These are phyloP conservation scores for Cyberlindnera amylophila DNA, from an alignment of 805 yeast genomes.

Conservation along the genomic window DNA sequence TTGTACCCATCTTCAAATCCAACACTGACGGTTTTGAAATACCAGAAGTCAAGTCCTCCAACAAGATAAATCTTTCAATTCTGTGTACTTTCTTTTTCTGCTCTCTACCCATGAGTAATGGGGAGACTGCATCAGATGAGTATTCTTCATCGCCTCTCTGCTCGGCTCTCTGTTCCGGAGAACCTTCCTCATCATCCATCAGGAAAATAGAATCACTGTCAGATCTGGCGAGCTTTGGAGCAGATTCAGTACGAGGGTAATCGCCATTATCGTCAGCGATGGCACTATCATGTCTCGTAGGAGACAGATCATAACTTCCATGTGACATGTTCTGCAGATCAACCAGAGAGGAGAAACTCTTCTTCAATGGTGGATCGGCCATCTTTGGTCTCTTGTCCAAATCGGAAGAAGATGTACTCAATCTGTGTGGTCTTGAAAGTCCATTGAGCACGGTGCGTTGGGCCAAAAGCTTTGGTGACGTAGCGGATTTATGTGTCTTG, in stretches of 20 bases:
- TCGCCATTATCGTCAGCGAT: constrained; percentile 3
- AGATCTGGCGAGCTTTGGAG: constrained; percentile 9
- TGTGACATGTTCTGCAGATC: constrained; percentile 21
- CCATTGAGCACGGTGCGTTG: constrained; percentile 9
- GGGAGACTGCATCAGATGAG: constrained; percentile 19
- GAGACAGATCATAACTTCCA: background rate
- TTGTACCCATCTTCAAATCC: constrained; percentile 96
- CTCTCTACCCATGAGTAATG: constrained; percentile 18
- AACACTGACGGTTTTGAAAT: constrained; percentile 85
- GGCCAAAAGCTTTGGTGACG: constrained; percentile 20
- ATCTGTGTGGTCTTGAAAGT: constrained; percentile 14
- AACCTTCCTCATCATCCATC: constrained; percentile 39
- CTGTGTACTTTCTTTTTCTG: constrained; percentile 40
- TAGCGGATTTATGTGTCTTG: constrained; percentile 15
- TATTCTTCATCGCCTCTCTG: constrained; percentile 14
- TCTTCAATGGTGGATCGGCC: constrained; percentile 12
- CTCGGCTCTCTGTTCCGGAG: constrained; percentile 1
- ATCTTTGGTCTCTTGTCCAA: constrained; percentile 21
- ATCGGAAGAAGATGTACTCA: constrained; percentile 26
- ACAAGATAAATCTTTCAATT: constrained; percentile 75
- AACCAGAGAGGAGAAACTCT: constrained; percentile 24
- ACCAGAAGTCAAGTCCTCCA: constrained; percentile 87
- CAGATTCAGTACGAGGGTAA: background rate
- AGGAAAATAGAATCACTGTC: constrained; percentile 36
- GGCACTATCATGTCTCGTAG: constrained; percentile 1